A percentile compares a stretch with the other conserved stretches of the same genome.
Evolutionary conservation across 2,329 filamentous ascomycete species (phyloP).

Genomic region (Fusarium coffeatum): DNA sequence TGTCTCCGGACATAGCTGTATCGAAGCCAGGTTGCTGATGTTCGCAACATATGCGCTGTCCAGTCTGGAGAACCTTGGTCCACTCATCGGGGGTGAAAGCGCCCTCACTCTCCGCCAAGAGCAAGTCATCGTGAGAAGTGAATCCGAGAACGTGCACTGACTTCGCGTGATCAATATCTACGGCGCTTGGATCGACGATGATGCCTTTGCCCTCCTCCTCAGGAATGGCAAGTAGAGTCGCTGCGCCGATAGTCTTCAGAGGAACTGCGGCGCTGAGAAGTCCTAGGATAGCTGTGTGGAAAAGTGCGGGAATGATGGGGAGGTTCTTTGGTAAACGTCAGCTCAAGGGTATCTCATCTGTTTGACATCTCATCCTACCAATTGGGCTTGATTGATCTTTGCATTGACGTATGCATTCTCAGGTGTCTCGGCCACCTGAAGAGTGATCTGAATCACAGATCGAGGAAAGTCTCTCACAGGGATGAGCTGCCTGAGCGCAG

Average conservation of each 20-base stretch:
- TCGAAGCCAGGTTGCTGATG: conserved; percentile 55
- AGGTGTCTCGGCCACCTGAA: conserved; percentile 79
- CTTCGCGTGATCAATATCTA: conserved; percentile 69
- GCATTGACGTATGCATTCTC: conserved; percentile 73
- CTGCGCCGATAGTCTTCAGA: conserved; percentile 76
- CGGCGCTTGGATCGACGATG: conserved; percentile 70
- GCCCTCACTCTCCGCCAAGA: conserved; percentile 86
- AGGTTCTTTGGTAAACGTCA: conserved; percentile 68
- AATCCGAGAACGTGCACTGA: conserved; percentile 89
- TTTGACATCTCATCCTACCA: conserved; percentile 59
- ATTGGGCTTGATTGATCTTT: conserved; percentile 69
- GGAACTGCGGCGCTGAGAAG: conserved; percentile 87
- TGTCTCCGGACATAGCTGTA: conserved; percentile 59
- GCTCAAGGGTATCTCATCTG: conserved; percentile 27
- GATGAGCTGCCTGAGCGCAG: conserved; percentile 78
- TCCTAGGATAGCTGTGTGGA: conserved; percentile 82
- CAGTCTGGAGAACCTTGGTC: conserved; percentile 75
- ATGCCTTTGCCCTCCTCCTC: conserved; percentile 57
- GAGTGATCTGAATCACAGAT: conserved; percentile 80
- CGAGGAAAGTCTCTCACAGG: conserved; percentile 81
- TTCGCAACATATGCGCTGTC: conserved; percentile 72
- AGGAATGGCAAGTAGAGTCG: conserved; percentile 71
- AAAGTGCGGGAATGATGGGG: conserved; percentile 80
- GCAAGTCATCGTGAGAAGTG: conserved; percentile 75
- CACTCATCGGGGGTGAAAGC: conserved; percentile 80